Conservation (phyloP, 306 rosid genomes). For the Castanopsis chinensis region DNA sequence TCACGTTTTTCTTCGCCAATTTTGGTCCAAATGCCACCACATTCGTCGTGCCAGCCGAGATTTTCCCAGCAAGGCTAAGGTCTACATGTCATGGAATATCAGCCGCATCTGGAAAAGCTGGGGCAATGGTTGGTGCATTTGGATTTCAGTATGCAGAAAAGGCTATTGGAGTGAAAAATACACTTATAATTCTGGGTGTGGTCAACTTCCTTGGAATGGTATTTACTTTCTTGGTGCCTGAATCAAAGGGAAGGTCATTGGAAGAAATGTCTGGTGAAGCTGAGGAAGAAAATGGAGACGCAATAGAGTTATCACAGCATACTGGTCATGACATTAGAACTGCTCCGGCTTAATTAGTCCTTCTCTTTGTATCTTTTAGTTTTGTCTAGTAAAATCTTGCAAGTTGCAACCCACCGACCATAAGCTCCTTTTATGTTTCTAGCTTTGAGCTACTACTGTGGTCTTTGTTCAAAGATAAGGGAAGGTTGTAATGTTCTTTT, state of each 20-base stretch:
- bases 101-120: conserved; percentile 87
- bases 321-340: conserved; percentile 23
- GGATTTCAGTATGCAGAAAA: conserved; percentile 67
- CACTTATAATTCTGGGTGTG: conserved; percentile 57
- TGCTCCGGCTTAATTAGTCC: conserved; percentile 21
- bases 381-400: too few species aligned
- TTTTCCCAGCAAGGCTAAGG: conserved; percentile 77
- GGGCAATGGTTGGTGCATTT: conserved; percentile 83
- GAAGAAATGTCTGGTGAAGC: conserved; percentile 82
- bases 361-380: not conserved
- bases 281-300: conserved; percentile 31
- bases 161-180: conserved; percentile 52
- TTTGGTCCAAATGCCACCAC: conserved; percentile 90
- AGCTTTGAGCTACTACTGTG: not conserved
- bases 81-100: conserved; percentile 93
- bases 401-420: too few species aligned
- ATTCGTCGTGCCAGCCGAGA: conserved; percentile 87
- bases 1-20: conserved; percentile 90
- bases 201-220: conserved; percentile 55
- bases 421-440: not conserved
- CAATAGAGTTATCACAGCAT: conserved; percentile 23
- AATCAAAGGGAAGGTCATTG: conserved; percentile 74
- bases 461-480: not conserved
- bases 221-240: conserved; percentile 82
- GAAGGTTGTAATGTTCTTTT: not conserved